These are phyloP conservation scores for Akanthomyces lecanii DNA, from an alignment of 2,329 filamentous ascomycete genomes.

Conservation along the genomic window DNA sequence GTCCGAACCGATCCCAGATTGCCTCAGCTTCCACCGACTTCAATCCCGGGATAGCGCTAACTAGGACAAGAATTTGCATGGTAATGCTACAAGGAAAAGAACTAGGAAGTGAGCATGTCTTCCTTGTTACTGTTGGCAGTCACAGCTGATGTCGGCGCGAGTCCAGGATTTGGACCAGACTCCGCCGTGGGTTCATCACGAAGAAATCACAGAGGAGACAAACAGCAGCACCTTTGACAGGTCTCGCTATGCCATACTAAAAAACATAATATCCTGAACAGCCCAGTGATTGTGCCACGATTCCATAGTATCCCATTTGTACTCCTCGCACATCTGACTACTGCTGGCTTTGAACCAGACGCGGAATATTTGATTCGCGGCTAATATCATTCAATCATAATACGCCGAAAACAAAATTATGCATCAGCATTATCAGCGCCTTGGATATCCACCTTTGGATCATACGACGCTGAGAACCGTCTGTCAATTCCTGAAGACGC, in stretches of 20 bases:
- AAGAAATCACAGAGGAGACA: background rate
- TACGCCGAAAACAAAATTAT: background rate
- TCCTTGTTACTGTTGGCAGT: too few species aligned
- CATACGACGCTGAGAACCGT: constrained; percentile 68
- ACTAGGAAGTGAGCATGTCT: background rate
- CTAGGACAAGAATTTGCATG: too few species aligned
- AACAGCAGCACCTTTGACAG: background rate
- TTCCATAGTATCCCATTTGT: background rate
- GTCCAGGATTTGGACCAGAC: too few species aligned
- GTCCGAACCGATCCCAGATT: background rate
- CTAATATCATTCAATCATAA: background rate
- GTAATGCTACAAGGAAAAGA: background rate
- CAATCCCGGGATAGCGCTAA: background rate
- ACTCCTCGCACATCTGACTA: background rate
- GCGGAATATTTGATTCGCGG: background rate
- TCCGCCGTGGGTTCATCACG: too few species aligned
- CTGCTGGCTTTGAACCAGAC: too few species aligned
- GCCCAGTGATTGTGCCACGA: background rate
- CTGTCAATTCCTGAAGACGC: constrained; percentile 67
- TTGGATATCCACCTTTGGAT: constrained; percentile 53
- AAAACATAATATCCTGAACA: background rate
- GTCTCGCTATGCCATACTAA: background rate
- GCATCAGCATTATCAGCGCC: constrained; percentile 39
- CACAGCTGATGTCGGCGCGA: too few species aligned
- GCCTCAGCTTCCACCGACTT: background rate